phyloP scores from a whole-genome alignment of 2,329 filamentous ascomycete species.

The Epichloe aotearoae region DNA sequence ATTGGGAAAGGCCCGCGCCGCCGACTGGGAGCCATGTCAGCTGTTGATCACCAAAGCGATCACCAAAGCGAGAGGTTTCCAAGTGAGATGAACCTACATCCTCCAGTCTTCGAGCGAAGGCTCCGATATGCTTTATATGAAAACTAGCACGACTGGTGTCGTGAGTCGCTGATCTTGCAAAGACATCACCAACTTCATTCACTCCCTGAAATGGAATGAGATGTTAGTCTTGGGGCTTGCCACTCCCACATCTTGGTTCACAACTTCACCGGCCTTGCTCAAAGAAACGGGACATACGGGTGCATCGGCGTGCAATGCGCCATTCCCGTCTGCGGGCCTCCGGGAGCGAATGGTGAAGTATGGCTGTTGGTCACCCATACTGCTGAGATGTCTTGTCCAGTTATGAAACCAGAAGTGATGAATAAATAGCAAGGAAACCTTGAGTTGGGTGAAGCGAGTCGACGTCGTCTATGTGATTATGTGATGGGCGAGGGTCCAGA shows the following conservation, averaged over 20 bases:
- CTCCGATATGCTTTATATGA: conserved; percentile 42
- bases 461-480: not conserved
- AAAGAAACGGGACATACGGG: conserved; percentile 26
- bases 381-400: not conserved
- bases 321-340: conserved; percentile 30
- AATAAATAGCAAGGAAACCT: not conserved
- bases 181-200: conserved; percentile 11
- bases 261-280: not conserved
- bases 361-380: conserved; percentile 30
- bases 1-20: conserved; percentile 42
- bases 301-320: conserved; percentile 34
- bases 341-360: conserved; percentile 42
- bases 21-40: conserved; percentile 28
- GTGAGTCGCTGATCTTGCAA: conserved; percentile 33
- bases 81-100: conserved; percentile 27
- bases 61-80: not conserved
- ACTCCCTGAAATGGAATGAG: not conserved
- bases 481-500: not conserved
- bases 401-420: not conserved
- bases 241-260: not conserved
- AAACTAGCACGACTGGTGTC: conserved; percentile 45
- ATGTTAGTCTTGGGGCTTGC: no score
- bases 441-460: no score
- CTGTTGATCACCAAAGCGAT: not conserved
- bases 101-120: conserved; percentile 41